Percentiles rank a stretch among this genome's conserved stretches.
These are phyloP conservation scores for Colletotrichum eleusines DNA, from an alignment of 2,329 filamentous ascomycete genomes.

Conservation along the genomic window DNA sequence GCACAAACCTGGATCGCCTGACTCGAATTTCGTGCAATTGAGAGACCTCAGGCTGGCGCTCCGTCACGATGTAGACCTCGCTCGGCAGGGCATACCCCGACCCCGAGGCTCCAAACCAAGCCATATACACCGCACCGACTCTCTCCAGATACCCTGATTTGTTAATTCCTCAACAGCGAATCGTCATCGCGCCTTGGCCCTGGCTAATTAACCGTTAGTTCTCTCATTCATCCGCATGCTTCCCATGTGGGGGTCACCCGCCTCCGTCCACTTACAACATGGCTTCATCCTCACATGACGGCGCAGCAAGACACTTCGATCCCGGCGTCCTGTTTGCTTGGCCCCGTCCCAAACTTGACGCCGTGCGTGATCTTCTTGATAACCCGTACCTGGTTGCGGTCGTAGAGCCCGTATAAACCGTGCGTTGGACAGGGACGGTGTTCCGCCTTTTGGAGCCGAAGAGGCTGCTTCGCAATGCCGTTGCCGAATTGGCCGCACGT, in stretches of 20 bases:
- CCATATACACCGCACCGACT: neutral
- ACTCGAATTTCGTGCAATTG: conserved; percentile 2
- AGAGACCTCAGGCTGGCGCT: neutral
- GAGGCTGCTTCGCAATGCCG: conserved; percentile 50
- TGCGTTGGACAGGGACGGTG: conserved; percentile 58
- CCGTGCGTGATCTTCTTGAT: conserved; percentile 58
- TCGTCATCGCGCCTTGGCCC: conserved; percentile 22
- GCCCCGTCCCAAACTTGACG: conserved; percentile 62
- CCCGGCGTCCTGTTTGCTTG: conserved; percentile 53
- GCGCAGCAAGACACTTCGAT: conserved; percentile 51
- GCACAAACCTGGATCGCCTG: conserved; percentile 11
- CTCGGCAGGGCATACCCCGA: conserved; percentile 5
- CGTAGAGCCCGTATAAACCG: conserved; percentile 55
- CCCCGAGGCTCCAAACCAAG: neutral
- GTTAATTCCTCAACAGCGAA: neutral
- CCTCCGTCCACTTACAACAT: neutral
- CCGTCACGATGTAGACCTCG: neutral
- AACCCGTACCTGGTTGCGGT: conserved; percentile 61
- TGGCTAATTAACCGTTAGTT: conserved; percentile 23
- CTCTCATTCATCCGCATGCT: neutral
- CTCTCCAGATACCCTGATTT: neutral
- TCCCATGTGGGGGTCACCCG: neutral
- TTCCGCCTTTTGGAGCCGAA: conserved; percentile 52
- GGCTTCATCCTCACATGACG: conserved; percentile 52
- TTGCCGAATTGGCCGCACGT: conserved; percentile 57